Evolutionary conservation across 495 filamentous ascomycete genomes (phyloP).

Genomic region (Podospora anserina): DNA sequence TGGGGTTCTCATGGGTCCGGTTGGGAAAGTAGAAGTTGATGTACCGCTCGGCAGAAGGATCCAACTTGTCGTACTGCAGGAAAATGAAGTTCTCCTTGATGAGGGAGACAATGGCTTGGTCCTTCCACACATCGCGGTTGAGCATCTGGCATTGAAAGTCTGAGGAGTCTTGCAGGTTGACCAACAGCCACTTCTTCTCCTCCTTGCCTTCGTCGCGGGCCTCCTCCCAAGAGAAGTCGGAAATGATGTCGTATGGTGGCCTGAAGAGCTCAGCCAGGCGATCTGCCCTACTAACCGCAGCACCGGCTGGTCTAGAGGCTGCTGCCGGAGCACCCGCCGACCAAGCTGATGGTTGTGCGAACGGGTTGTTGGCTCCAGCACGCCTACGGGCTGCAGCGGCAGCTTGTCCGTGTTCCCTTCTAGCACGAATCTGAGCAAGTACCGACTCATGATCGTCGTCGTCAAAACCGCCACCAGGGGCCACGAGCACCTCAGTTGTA

Average conservation of each 20-base stretch:
- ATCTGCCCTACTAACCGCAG: slow-evolving; percentile 27
- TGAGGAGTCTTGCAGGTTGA: slow-evolving; percentile 89
- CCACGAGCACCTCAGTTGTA: slow-evolving; percentile 87
- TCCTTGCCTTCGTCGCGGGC: slow-evolving; percentile 82
- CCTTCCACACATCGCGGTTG: slow-evolving; percentile 95
- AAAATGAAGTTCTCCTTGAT: slow-evolving; percentile 92
- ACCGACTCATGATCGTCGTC: slow-evolving; percentile 61
- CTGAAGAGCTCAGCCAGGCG: slow-evolving; percentile 86
- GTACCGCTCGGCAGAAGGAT: slow-evolving; percentile 71
- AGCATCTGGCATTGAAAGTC: slow-evolving; percentile 90
- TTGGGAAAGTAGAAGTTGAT: slow-evolving; percentile 84
- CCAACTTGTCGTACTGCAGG: slow-evolving; percentile 83
- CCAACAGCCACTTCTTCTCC: slow-evolving; percentile 85
- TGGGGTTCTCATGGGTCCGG: slow-evolving; percentile 65
- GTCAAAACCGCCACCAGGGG: slow-evolving; percentile 49
- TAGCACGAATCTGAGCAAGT: slow-evolving; percentile 60
- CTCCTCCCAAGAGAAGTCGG: slow-evolving; percentile 66
- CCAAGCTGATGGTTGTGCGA: slow-evolving; percentile 84
- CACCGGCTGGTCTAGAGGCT: slow-evolving; percentile 9
- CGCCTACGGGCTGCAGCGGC: neutral
- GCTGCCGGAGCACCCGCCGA: slow-evolving; percentile 43
- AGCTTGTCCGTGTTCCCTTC: slow-evolving; percentile 48
- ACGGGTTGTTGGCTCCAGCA: slow-evolving; percentile 51
- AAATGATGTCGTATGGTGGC: slow-evolving; percentile 86
- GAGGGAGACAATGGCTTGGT: slow-evolving; percentile 68